A percentile compares a stretch with the other conserved stretches of the same genome.
Conservation (phyloP, 177 flowering plant species). For the Vitis hybrid region DNA sequence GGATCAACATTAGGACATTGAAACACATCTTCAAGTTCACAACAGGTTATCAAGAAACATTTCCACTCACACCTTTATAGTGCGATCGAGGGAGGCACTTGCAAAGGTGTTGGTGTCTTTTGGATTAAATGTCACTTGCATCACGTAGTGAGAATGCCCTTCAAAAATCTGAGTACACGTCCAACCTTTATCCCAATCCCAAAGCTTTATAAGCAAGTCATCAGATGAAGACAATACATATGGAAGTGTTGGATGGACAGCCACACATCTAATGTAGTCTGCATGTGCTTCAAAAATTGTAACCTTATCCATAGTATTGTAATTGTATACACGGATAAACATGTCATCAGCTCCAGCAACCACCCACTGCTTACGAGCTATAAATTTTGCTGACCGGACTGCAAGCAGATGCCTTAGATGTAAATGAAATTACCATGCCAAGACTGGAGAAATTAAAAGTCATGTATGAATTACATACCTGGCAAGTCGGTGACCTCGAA, state of each 20-base stretch:
- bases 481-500: constrained; percentile 95
- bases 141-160: constrained; percentile 97
- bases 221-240: constrained; percentile 96
- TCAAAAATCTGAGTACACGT: constrained; percentile 89
- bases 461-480: constrained; percentile 36
- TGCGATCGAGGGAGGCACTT: constrained; percentile 98
- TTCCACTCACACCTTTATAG: constrained; percentile 66
- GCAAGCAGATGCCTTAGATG: constrained; percentile 21
- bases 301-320: constrained; percentile 96
- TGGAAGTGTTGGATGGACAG: constrained; percentile 98
- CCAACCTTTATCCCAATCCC: constrained; percentile 99
- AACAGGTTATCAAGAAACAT: neutral
- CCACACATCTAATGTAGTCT: constrained; percentile 94
- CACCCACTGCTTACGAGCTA: constrained; percentile 93
- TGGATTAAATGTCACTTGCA: constrained; percentile 98
- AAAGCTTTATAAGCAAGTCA: constrained; percentile 98
- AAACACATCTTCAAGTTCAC: too few relatives aligned
- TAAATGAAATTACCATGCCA: constrained; percentile 1
- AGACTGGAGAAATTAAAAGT: neutral
- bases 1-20: too few relatives aligned
- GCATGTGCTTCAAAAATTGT: constrained; percentile 96
- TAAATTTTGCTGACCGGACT: constrained; percentile 94
- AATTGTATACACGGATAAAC: constrained; percentile 94
- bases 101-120: constrained; percentile 99
- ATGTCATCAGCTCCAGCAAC: constrained; percentile 99